Evolutionary conservation across 495 filamentous ascomycete genomes (phyloP).

Genomic region (Hypoxylon trugodes): DNA sequence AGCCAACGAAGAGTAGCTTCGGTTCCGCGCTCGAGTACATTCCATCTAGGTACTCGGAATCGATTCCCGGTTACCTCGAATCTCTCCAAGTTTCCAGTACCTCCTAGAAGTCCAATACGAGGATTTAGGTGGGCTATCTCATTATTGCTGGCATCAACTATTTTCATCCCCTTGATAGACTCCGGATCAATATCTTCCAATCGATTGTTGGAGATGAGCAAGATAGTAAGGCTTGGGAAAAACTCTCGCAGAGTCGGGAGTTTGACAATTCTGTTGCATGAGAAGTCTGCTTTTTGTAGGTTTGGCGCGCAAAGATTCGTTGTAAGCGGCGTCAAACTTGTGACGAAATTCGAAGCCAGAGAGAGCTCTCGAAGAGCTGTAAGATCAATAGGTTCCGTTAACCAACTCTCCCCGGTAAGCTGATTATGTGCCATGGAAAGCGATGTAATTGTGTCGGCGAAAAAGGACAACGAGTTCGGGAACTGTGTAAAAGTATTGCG

Average conservation of each 20-base stretch:
- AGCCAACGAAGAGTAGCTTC: slow-evolving; percentile 87
- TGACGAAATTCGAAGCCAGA: slow-evolving; percentile 73
- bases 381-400: slow-evolving; percentile 69
- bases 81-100: slow-evolving; percentile 60
- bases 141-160: slow-evolving; percentile 83
- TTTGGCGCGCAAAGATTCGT: slow-evolving; percentile 71
- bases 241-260: slow-evolving; percentile 63
- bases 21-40: slow-evolving; percentile 85
- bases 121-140: slow-evolving; percentile 80
- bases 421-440: slow-evolving; percentile 85
- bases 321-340: slow-evolving; percentile 68
- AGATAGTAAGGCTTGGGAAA: slow-evolving; percentile 72
- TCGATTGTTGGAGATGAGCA: slow-evolving; percentile 80
- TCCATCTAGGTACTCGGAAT: slow-evolving; percentile 88
- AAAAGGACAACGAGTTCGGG: slow-evolving; percentile 71
- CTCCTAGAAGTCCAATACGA: slow-evolving; percentile 75
- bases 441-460: slow-evolving; percentile 72
- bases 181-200: slow-evolving; percentile 77
- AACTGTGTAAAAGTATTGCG: slow-evolving; percentile 78
- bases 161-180: slow-evolving; percentile 73
- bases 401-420: slow-evolving; percentile 65
- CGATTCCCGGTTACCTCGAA: slow-evolving; percentile 79
- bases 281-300: slow-evolving; percentile 79
- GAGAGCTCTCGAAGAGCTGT: slow-evolving; percentile 79
- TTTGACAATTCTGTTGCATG: slow-evolving; percentile 74